These are phyloP conservation scores for Hanseniaspora mollemarum DNA, from an alignment of 805 yeast species.

Conservation along the genomic window DNA sequence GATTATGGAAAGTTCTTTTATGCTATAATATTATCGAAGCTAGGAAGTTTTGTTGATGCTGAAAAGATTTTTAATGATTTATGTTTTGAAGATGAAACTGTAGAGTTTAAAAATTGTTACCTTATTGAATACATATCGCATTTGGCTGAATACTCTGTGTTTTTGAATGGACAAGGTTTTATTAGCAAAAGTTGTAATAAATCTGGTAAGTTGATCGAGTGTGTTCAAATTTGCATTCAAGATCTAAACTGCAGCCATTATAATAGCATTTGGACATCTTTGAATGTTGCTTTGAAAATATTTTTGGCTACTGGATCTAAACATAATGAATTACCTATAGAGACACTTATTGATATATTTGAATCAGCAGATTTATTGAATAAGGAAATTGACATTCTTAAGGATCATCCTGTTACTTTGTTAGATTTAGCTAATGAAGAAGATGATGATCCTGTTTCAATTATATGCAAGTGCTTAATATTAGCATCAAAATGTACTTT, in stretches of 20 bases:
- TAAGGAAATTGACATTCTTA: conserved; percentile 23
- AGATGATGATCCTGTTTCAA: conserved; percentile 26
- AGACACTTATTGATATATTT: conserved; percentile 28
- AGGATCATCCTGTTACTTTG: conserved; percentile 3
- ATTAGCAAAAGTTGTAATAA: conserved; percentile 50
- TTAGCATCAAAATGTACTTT: conserved; percentile 40
- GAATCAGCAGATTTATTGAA: conserved; percentile 19
- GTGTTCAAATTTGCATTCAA: conserved; percentile 19
- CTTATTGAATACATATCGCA: conserved; percentile 22
- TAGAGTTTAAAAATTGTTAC: conserved; percentile 13
- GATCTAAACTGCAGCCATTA: conserved; percentile 26
- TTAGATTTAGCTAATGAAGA: conserved; percentile 18
- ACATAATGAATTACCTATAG: conserved; percentile 40
- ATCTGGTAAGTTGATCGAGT: conserved; percentile 38
- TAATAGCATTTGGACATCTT: conserved; percentile 53
- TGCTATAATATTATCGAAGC: conserved; percentile 51
- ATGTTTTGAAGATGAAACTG: conserved; percentile 20
- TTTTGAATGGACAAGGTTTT: conserved; percentile 47
- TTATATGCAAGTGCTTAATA: conserved; percentile 35
- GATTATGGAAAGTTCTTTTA: conserved; percentile 58
- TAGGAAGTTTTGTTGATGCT: conserved; percentile 58
- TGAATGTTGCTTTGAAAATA: conserved; percentile 47
- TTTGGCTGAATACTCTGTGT: conserved; percentile 42
- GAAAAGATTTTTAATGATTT: conserved; percentile 38
- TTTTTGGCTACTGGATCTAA: conserved; percentile 47